Conservation (phyloP, 2,329 filamentous ascomycete genomes). For the Chaetomium sp. region DNA sequence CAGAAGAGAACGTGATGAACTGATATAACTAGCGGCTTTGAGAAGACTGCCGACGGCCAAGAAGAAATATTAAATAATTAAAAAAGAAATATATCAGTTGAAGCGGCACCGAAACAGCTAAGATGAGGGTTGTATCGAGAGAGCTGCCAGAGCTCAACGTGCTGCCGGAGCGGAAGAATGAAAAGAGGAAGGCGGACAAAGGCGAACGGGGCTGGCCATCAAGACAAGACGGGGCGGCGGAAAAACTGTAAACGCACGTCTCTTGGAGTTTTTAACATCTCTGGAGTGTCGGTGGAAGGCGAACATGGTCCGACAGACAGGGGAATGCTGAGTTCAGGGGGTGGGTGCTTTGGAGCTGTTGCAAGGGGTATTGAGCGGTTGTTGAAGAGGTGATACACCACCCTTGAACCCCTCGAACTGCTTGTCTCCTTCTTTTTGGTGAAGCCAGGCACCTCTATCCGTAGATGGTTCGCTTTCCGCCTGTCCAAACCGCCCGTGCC, state of each 20-base stretch:
- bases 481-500: not conserved
- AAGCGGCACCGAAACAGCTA: not conserved
- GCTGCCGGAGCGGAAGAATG: conserved; percentile 21
- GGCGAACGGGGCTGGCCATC: conserved; percentile 14
- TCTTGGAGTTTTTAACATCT: conserved; percentile 19
- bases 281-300: not conserved
- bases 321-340: not conserved
- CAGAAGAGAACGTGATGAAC: not conserved
- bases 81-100: not conserved
- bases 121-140: conserved; percentile 11
- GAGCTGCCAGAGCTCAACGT: conserved; percentile 44
- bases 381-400: conserved; percentile 3
- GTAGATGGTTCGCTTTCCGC: no score
- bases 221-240: conserved; percentile 20
- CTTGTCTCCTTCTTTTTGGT: no score
- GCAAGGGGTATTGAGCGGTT: not conserved
- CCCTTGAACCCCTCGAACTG: not conserved
- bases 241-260: conserved; percentile 9
- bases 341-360: conserved; percentile 4
- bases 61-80: not conserved
- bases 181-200: conserved; percentile 9
- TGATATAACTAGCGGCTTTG: not conserved
- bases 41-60: not conserved
- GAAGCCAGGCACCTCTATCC: no score
- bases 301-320: not conserved